Evolutionary conservation across 306 rosid genomes (phyloP).

Genomic region (Astragalus glycyphyllos): DNA sequence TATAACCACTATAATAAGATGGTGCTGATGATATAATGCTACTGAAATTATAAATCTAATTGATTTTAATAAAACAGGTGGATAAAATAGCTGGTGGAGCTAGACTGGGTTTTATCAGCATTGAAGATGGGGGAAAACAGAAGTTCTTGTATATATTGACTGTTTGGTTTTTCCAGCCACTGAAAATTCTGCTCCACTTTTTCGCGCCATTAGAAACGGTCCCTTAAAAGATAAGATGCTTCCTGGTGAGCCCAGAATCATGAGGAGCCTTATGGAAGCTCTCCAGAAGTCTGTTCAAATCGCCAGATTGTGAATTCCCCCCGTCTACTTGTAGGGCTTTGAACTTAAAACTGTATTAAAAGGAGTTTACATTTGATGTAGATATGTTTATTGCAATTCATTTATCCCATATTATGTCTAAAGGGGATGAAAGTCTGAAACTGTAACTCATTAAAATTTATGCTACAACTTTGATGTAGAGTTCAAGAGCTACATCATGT

Average conservation of each 20-base stretch:
- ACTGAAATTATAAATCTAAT: no score
- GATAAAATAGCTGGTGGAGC: constrained; percentile 89
- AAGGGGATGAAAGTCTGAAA: no score
- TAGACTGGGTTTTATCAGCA: constrained; percentile 79
- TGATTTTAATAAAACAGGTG: constrained; percentile 56
- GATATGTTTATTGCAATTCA: constrained; percentile 13
- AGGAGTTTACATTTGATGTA: no score
- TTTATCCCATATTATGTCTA: neutral
- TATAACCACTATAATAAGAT: no score
- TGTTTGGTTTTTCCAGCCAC: constrained; percentile 74
- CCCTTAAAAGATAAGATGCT: constrained; percentile 64
- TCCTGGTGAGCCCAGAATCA: constrained; percentile 92
- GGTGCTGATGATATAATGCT: no score
- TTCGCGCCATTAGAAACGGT: constrained; percentile 86
- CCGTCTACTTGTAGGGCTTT: neutral
- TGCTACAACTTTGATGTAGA: no score
- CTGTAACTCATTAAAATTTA: no score
- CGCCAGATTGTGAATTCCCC: constrained; percentile 54
- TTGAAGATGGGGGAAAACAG: constrained; percentile 76
- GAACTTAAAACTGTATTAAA: neutral
- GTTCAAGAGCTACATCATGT: no score
- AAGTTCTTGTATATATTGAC: constrained; percentile 86
- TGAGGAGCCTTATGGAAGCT: constrained; percentile 87
- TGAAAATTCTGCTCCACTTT: constrained; percentile 66
- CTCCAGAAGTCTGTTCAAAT: constrained; percentile 84